Evolutionary conservation across 2,329 filamentous ascomycete genomes (phyloP), one percentile per base, ranked within the genome.

Genomic region (Furcasterigmium sp.): DNA sequence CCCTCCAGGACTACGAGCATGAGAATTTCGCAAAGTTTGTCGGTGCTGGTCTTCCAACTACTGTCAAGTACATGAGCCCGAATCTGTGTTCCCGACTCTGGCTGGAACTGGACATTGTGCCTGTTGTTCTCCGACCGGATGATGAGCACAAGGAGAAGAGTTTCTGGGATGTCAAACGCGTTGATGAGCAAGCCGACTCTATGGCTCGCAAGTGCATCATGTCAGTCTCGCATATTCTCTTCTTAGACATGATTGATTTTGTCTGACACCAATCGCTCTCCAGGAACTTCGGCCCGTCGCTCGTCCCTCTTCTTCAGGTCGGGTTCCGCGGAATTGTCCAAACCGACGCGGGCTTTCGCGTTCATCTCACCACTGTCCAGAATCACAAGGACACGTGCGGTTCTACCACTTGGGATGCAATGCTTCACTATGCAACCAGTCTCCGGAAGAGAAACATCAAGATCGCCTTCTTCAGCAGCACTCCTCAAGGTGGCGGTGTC

Each of bases 141-240:
- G 62, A 70, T 11, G 64, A 70, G 34, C 56, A 62, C 48, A 66
- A 68, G 52, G 61, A 60, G 38, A 63, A 58, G 52, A 64, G 53
- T 34, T 69, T 73, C 48, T 78, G 75, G 71, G 67, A 73, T 37
- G 60, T 65, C 26, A 79, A 80, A 56, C 67, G 73, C n/a, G 73
- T 90, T 5, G 87, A 91, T 53, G 87, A 93, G 58, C 82, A 90
- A 60, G 86, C 87, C 2, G 87, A 91, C 57, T 86, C 84, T 1
- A 85, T 91, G 77, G 84, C 83, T 2, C 75, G 87, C 48, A 91
- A 90, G 67, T 88, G 84, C 59, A 75, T 90, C 48, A 77, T 82
- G 82, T 85, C 63, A 62, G 76, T 65, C 35, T 21, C 13, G n/a
- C n/a, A n/a, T n/a, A n/a, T n/a, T n/a, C 15, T 39, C 35, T 46